Evolutionary conservation across 176 grass and related monocot genomes (phyloP).

Genomic region (Cenchrus americanus): DNA sequence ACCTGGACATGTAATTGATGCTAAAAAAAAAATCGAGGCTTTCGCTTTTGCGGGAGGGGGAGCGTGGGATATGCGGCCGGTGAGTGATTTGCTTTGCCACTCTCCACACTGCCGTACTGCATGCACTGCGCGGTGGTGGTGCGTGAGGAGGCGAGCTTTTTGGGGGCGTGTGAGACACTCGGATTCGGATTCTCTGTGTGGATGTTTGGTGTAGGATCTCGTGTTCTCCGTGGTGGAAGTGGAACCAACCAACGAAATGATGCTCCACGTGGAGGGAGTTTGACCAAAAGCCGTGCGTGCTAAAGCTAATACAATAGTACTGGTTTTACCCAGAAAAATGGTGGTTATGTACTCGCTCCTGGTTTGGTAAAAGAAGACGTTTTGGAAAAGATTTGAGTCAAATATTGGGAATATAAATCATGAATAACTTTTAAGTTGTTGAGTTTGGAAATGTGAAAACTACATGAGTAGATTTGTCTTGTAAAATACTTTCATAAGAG

Average conservation of each 20-base stretch:
- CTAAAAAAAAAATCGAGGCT: background rate
- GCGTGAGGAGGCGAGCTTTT: background rate
- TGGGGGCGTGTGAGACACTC: background rate
- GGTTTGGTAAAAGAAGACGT: too few species aligned
- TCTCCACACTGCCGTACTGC: too few species aligned
- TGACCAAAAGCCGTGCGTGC: background rate
- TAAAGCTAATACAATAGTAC: background rate
- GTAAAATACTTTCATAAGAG: too few species aligned
- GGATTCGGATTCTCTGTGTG: conserved; percentile 35
- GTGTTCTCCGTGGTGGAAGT: background rate
- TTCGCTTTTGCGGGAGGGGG: background rate
- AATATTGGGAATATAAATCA: too few species aligned
- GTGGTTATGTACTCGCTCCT: too few species aligned
- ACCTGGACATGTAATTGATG: background rate
- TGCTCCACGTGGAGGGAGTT: background rate
- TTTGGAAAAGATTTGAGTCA: too few species aligned
- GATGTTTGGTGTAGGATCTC: conserved; percentile 1
- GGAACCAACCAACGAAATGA: background rate
- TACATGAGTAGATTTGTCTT: too few species aligned
- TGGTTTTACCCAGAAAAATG: background rate
- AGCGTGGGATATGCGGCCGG: conserved; percentile 43
- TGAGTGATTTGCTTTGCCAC: conserved; percentile 11
- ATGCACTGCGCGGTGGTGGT: background rate
- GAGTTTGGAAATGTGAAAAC: too few species aligned
- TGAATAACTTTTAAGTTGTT: too few species aligned